phyloP scores from a whole-genome alignment of 78 protist species.

The Tieghemostelium lacteum region DNA sequence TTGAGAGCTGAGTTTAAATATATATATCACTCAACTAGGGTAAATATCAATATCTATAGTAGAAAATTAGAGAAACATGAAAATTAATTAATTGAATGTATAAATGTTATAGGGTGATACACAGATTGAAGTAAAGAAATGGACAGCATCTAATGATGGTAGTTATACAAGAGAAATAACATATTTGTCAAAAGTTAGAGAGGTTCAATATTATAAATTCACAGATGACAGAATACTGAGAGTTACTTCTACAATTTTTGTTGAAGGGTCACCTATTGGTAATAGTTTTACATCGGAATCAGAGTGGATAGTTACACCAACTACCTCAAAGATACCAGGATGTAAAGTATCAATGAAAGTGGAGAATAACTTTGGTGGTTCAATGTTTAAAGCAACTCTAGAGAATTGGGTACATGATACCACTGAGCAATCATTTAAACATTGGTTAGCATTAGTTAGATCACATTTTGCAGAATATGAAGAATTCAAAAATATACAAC shows the following conservation, averaged over 20 bases:
- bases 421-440: constrained; percentile 62
- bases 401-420: constrained; percentile 74
- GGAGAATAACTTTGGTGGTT: constrained; percentile 50
- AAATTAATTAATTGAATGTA: too few relatives aligned
- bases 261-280: constrained; percentile 63
- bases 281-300: constrained; percentile 49
- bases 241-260: constrained; percentile 47
- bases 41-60: too few relatives aligned
- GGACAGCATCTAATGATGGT: constrained; percentile 50
- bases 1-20: constrained; percentile 57
- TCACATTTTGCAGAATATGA: constrained; percentile 72
- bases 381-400: constrained; percentile 40
- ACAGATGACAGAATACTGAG: constrained; percentile 29
- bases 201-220: constrained; percentile 64
- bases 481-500: constrained; percentile 34
- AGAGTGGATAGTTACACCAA: constrained; percentile 69
- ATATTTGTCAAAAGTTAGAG: constrained; percentile 58
- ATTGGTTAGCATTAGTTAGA: constrained; percentile 51
- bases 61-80: too few relatives aligned
- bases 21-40: constrained; percentile 65
- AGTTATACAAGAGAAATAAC: constrained; percentile 53
- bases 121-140: constrained; percentile 52
- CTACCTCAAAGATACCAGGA: constrained; percentile 26
- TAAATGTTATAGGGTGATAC: constrained; percentile 48
- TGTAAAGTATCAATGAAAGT: constrained; percentile 57